These are phyloP conservation scores for Malus asiatica DNA, from an alignment of 306 rosid genomes.

Conservation along the genomic window DNA sequence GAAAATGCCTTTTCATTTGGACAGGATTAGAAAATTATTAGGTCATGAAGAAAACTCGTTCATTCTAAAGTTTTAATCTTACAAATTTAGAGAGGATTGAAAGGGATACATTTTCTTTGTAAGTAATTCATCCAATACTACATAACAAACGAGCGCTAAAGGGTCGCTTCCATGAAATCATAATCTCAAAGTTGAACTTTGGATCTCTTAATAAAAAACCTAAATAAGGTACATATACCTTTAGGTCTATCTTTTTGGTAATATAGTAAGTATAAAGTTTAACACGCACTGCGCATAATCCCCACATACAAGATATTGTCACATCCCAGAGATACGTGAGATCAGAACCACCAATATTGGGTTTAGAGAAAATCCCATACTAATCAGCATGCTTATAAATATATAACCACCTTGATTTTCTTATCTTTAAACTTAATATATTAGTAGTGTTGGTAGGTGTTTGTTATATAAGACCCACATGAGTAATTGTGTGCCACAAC, in stretches of 20 bases:
- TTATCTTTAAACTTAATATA: background rate
- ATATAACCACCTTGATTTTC: background rate
- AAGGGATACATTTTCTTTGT: background rate
- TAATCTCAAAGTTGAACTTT: conserved; percentile 16
- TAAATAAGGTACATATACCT: background rate
- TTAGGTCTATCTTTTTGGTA: background rate
- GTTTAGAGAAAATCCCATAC: background rate
- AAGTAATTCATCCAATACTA: background rate
- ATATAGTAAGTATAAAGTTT: background rate
- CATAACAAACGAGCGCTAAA: background rate
- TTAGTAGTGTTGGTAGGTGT: background rate
- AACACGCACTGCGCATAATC: conserved; percentile 13
- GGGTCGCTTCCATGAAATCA: conserved; percentile 7
- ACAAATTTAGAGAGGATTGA: too few species aligned
- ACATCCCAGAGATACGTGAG: conserved; percentile 16
- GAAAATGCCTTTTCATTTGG: too few species aligned
- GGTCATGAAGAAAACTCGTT: background rate
- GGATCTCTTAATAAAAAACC: background rate
- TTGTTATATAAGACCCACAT: background rate
- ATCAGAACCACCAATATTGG: background rate
- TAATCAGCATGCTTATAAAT: conserved; percentile 10
- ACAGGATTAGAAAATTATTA: background rate
- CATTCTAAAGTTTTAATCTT: background rate
- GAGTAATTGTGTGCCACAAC: background rate
- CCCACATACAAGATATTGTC: conserved; percentile 28